Percentiles rank a stretch among this genome's conserved stretches.
Conservation (phyloP, 2,329 filamentous ascomycete genomes). For the Fusarium poae region DNA sequence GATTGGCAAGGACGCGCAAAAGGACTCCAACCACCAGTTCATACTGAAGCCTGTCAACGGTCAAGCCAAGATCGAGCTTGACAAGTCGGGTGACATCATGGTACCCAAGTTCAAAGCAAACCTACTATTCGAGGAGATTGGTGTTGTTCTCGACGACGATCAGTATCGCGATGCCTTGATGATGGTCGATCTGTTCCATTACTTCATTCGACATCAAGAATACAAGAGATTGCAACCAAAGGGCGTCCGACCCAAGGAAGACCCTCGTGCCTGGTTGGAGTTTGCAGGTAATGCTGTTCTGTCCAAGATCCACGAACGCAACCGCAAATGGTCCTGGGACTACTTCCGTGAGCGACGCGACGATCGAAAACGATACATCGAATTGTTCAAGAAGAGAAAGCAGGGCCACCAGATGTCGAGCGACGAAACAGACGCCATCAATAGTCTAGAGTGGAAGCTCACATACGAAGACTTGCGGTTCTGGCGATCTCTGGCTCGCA, state of each 20-base stretch:
- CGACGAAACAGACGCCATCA: conserved; percentile 79
- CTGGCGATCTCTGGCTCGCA: conserved; percentile 94
- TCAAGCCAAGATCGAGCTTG: conserved; percentile 92
- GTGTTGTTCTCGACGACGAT: conserved; percentile 95
- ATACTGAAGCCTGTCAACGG: conserved; percentile 97
- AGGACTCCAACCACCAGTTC: conserved; percentile 79
- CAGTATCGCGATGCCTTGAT: conserved; percentile 98
- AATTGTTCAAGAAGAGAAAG: conserved; percentile 95
- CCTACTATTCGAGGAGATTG: conserved; percentile 95
- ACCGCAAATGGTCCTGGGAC: conserved; percentile 94
- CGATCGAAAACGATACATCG: conserved; percentile 88
- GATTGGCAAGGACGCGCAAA: conserved; percentile 78
- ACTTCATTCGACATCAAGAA: conserved; percentile 97
- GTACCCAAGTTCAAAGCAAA: conserved; percentile 90
- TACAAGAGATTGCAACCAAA: conserved; percentile 95
- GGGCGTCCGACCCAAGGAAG: conserved; percentile 82
- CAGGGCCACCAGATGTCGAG: conserved; percentile 77
- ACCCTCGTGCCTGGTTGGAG: conserved; percentile 90
- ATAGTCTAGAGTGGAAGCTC: conserved; percentile 85
- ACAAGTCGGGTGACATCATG: conserved; percentile 87
- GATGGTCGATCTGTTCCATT: conserved; percentile 98
- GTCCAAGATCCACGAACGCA: conserved; percentile 93
- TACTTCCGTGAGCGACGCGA: conserved; percentile 95
- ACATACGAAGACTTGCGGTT: conserved; percentile 96
- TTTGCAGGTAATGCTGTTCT: conserved; percentile 93